Evolutionary conservation across 768 basidiomycete genomes (phyloP), one percentile per base, ranked within the genome.

Genomic region (Chiua virens): DNA sequence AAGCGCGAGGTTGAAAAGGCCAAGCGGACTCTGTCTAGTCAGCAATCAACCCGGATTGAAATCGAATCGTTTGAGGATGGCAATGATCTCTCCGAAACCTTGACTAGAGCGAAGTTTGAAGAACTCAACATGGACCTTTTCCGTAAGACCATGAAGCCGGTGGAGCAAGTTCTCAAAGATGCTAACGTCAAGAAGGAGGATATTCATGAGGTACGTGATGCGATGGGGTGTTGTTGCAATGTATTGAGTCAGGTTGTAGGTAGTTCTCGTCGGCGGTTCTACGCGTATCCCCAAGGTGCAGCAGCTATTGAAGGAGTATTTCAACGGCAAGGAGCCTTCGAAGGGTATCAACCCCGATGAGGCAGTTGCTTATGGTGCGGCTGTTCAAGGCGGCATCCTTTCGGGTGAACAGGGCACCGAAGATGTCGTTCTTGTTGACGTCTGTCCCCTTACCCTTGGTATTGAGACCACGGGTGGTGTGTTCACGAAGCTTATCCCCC

Each of bases 251-350:
- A 2, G 7, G 32, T 3, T 25, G 6, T 43, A 85, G 87, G 78
- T 92, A 57, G 89, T 93, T 44, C 91, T 96, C 47, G 93, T 96
- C 54, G 93, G 93, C 72, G 93, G 93, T 73, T 98, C 96, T 25
- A 99, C 96, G 61, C 95, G 96, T 86, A 99, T 99, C 64, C 96
- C 96, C 73, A 97, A 97, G 79, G 93, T 99, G 58, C 95, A 98
- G 67, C 92, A 97, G 65, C 91, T 98, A 70, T 85, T 99, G 68
- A 94, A 93, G 74, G 95, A 98, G 70, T 98, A 83, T 80, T 99
- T 98, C 73, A 86, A 82, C 59, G 89, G 92, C 69, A 97, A 91
- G 78, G 96, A 98, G 71, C 94, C 94, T 47, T 95, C 95, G 56
- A 95, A 93, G 81, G 89, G 91, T 59, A 99, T 98, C 78, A 98